These are phyloP conservation scores for Herpetospermum pedunculosum DNA, from an alignment of 306 rosid species.

Conservation along the genomic window DNA sequence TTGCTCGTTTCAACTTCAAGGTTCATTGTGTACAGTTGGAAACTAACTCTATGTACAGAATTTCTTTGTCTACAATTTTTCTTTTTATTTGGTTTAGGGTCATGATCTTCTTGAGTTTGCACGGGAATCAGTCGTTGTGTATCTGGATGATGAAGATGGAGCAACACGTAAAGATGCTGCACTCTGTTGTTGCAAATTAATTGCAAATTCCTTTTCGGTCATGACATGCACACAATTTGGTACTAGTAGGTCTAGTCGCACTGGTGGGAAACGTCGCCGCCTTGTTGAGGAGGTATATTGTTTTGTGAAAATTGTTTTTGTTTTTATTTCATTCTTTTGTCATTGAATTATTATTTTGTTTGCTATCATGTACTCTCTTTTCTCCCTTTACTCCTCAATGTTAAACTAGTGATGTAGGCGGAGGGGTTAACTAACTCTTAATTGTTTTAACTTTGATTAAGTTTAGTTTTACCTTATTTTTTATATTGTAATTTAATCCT, in stretches of 20 bases:
- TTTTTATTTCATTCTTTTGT: background rate
- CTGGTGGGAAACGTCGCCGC: conserved; percentile 74
- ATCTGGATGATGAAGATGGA: conserved; percentile 95
- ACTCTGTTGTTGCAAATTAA: conserved; percentile 85
- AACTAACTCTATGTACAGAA: background rate
- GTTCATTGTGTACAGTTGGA: conserved; percentile 20
- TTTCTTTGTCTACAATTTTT: background rate
- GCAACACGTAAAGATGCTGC: conserved; percentile 92
- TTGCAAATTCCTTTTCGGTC: conserved; percentile 70
- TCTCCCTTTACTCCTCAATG: background rate
- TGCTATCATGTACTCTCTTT: background rate
- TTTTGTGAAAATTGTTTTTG: background rate
- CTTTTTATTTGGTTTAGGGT: conserved; percentile 48
- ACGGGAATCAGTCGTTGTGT: conserved; percentile 78
- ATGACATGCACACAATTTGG: conserved; percentile 48
- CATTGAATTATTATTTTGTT: background rate
- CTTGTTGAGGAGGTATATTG: conserved; percentile 73
- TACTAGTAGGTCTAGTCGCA: conserved; percentile 55
- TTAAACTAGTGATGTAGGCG: background rate
- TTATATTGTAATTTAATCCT: background rate
- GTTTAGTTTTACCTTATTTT: background rate
- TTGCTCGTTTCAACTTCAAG: conserved; percentile 90
- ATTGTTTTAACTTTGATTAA: background rate
- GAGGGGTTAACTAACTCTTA: background rate
- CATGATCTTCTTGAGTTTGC: conserved; percentile 96